A percentile compares a stretch with the other conserved stretches of the same genome.
Evolutionary conservation across 768 basidiomycete species (phyloP).

Genomic region (Dioszegia crocea): DNA sequence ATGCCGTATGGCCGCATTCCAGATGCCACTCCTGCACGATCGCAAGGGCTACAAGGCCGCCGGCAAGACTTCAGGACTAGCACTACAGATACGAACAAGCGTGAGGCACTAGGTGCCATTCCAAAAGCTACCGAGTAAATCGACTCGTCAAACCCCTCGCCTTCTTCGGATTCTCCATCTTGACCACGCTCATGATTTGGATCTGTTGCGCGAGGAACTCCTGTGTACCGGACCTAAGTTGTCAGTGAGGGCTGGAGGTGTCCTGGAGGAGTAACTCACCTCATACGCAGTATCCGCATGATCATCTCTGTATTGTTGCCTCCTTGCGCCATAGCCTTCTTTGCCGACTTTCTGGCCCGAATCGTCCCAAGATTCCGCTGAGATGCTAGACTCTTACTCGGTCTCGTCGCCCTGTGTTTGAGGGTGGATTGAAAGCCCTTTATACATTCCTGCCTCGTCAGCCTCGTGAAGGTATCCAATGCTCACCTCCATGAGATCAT

Average conservation of each 20-base stretch:
- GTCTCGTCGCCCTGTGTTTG: conserved; percentile 73
- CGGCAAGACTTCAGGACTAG: not conserved
- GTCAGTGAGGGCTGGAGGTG: too few relatives aligned
- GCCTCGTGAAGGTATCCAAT: not conserved
- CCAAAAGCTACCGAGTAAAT: conserved; percentile 1
- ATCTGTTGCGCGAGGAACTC: conserved; percentile 46
- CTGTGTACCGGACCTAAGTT: conserved; percentile 36
- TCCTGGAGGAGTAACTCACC: conserved; percentile 55
- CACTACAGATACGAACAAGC: conserved; percentile 6
- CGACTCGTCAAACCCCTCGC: conserved; percentile 13
- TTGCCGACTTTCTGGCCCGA: conserved; percentile 86
- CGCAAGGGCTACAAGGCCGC: too few relatives aligned
- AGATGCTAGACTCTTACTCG: conserved; percentile 84
- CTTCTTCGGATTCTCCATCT: conserved; percentile 37
- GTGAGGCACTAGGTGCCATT: not conserved
- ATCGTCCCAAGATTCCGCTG: conserved; percentile 96
- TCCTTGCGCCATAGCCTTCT: conserved; percentile 69
- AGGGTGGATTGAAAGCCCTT: conserved; percentile 88
- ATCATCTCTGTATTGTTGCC: conserved; percentile 78
- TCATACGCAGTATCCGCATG: conserved; percentile 89
- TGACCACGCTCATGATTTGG: conserved; percentile 38
- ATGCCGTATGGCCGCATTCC: too few relatives aligned
- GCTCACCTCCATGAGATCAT: conserved; percentile 51
- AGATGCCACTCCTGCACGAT: too few relatives aligned
- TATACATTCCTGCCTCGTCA: conserved; percentile 71